A percentile compares a stretch with the other conserved stretches of the same genome.
phyloP scores from a whole-genome alignment of 768 basidiomycete species.

The Lactarius vividus region DNA sequence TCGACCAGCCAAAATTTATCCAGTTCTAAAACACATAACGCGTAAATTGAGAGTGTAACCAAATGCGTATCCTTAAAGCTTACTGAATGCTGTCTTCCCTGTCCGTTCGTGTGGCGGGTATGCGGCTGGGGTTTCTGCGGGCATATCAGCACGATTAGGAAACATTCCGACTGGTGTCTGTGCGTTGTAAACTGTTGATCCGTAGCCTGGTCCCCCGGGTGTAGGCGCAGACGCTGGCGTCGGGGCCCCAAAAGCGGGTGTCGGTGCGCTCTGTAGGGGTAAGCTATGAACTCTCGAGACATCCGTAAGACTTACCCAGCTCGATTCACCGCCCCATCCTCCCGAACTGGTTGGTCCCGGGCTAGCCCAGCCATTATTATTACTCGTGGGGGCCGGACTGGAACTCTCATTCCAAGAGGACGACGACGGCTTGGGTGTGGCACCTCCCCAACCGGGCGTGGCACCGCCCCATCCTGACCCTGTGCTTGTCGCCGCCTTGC shows the following conservation, averaged over 20 bases:
- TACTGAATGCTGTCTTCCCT: conserved; percentile 29
- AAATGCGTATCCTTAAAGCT: conserved; percentile 19
- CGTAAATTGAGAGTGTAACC: background rate
- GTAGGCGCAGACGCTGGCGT: conserved; percentile 43
- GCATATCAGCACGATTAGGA: conserved; percentile 20
- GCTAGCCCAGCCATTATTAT: conserved; percentile 30
- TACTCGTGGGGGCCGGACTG: conserved; percentile 18
- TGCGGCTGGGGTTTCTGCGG: conserved; percentile 37
- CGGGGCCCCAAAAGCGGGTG: conserved; percentile 30
- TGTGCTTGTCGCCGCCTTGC: conserved; percentile 43
- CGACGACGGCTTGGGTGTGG: conserved; percentile 23
- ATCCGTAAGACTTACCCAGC: conserved; percentile 43
- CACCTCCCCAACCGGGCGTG: conserved; percentile 27
- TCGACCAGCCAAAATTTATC: conserved; percentile 46
- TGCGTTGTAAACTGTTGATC: conserved; percentile 36
- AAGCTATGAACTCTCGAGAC: background rate
- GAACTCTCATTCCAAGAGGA: conserved; percentile 21
- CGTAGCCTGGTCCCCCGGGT: conserved; percentile 34
- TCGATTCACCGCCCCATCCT: conserved; percentile 45
- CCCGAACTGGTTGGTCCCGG: conserved; percentile 32
- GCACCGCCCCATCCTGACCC: conserved; percentile 49
- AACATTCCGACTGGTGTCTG: conserved; percentile 33
- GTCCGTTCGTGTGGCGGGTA: conserved; percentile 36
- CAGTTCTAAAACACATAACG: conserved; percentile 31
- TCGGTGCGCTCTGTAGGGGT: conserved; percentile 33